Conservation (phyloP, 1,139 yeast species). For the Candida pseudoviswanathii region DNA sequence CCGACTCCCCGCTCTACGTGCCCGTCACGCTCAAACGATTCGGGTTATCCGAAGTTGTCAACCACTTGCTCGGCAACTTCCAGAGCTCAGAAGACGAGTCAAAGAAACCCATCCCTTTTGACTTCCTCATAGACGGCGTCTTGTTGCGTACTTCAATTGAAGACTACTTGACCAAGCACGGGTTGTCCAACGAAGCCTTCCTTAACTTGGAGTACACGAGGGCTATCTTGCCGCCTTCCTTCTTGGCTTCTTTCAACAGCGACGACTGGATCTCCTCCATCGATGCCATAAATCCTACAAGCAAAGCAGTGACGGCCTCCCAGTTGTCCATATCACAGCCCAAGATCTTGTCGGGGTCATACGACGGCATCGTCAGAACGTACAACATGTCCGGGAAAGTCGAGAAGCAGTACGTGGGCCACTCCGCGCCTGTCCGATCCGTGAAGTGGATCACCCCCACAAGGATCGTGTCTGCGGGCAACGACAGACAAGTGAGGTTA, state of each 20-base stretch:
- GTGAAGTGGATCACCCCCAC: constrained; percentile 78
- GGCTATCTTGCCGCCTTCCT: constrained; percentile 92
- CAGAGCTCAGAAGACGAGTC: constrained; percentile 28
- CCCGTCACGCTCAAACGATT: constrained; percentile 85
- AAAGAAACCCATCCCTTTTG: constrained; percentile 81
- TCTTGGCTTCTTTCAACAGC: constrained; percentile 81
- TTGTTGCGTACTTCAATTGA: constrained; percentile 76
- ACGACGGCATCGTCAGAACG: constrained; percentile 91
- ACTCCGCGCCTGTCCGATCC: constrained; percentile 80
- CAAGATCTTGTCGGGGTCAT: constrained; percentile 82
- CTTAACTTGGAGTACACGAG: constrained; percentile 86
- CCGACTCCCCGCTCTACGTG: constrained; percentile 84
- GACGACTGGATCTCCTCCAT: constrained; percentile 96
- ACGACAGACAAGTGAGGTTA: constrained; percentile 83
- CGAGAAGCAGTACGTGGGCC: constrained; percentile 82
- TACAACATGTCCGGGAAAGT: constrained; percentile 86
- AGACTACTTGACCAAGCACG: constrained; percentile 74
- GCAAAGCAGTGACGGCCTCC: constrained; percentile 30
- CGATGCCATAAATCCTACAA: constrained; percentile 45
- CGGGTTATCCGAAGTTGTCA: constrained; percentile 93
- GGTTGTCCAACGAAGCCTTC: constrained; percentile 80
- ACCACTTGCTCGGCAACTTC: constrained; percentile 62
- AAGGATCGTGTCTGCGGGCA: constrained; percentile 81
- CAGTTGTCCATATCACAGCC: constrained; percentile 34
- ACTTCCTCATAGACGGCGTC: constrained; percentile 85